Evolutionary conservation across 805 yeast species (phyloP), one percentile per base, ranked within the genome.

Genomic region (Lipomyces japonicus): DNA sequence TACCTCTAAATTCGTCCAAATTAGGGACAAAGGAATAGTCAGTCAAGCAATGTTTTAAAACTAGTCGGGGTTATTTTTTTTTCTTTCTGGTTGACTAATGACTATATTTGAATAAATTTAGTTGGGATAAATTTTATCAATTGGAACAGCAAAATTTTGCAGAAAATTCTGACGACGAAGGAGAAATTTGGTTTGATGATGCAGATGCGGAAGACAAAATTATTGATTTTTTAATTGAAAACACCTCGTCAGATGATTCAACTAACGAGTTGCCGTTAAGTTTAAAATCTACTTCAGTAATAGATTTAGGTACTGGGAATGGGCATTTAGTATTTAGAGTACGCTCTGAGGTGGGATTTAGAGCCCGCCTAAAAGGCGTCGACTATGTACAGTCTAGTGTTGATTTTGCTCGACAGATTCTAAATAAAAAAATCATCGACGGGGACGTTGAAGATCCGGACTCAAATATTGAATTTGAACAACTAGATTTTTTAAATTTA

Each of bases 171-270:
- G 75, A 83, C 18, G 97, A 93, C 65, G 82, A 89, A 0, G 99
- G 99, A 1, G 97, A 93, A 67, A 79, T 90, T 66, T 93, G 98
- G 98, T 93, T 93, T 67, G 81, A 85, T 58, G 98, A 93, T 62
- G 83, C 86, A n/a, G 89, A 84, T 62, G 97, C 98, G 0, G 97
- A 91, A 63, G 75, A 74, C 51, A 84, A 81, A 63, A 84, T 93
- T 80, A 75, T 85, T n/a, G 79, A 79, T 42, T 90, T 84, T 61
- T 65, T 91, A 4, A 68, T 74, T 16, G 79, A 79, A 3, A 75
- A 81, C 57, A 39, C 77, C 2, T 73, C 73, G 1, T 52, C 63
- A 55, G 3, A 58, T 41, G 26, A 66, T 48, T 41, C 21, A 4
- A 35, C 12, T 21, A 43, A 42, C 23, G 51, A 43, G 9, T 36